Base-by-base conservation (phyloP, 164 flowering plant genomes). In the Euptelea pleiosperma region DNA sequence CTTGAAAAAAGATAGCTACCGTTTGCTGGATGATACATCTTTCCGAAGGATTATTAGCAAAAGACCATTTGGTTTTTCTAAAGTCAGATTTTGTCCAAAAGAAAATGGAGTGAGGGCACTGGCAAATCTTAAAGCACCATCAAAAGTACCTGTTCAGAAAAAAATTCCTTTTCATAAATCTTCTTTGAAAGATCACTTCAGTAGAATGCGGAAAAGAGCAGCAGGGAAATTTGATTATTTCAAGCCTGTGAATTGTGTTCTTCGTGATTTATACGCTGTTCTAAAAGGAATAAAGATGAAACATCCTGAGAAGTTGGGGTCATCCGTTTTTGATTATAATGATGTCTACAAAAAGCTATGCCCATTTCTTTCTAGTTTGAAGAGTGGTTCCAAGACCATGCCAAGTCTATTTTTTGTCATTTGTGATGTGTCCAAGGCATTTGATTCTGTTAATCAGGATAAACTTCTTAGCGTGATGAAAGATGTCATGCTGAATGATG, bases 341-440 rank as follows among this genome's bases (percentile, higher is more conserved):
- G 97, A 84, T 68, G 75, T 87, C 61, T 85, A 94, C 70, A 75
- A 63, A 69, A 86, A 71, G 71, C 58, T 88, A 12, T 70, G 77
- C 60, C 81, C 86, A 1, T 81, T 86, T 77, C 54, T 82, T 45
- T 28, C 61, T 55, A 46, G 69, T 49, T 62, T 86, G 66, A 91
- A 76, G 66, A 70, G 62, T 21, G 65, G 67, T 22, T 66, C 66
- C 19, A 30, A 14, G 19, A 29, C 28, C 24, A 46, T 72, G 54
- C 86, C 88, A 48, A 65, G 34, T 40, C 62, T 80, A 2, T 90
- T 65, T 66, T 34, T 94, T 52, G 86, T 91, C 25, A 74, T 78
- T 65, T 62, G 91, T 61, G 99, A 94, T 80, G 96, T 94, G 34
- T 71, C 65, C 10, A 88, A 82, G 67, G 99, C 99, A 49, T 94